Evolutionary conservation across 441 rosid species (phyloP).

Genomic region (Populus hybrid): DNA sequence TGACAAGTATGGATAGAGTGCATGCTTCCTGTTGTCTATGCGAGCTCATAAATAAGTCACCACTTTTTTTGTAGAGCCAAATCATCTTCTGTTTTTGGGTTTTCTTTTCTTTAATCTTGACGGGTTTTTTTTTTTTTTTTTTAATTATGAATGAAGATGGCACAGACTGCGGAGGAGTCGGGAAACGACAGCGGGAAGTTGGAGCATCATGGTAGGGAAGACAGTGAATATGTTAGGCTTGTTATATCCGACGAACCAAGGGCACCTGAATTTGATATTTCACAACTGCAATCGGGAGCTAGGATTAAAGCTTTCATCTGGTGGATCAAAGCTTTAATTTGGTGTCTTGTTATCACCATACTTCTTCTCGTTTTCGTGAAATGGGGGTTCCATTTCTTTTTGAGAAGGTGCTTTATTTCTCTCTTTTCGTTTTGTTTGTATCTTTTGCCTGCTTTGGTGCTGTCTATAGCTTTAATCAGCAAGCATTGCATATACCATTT

Average conservation of each 20-base stretch:
- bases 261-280: constrained; percentile 28
- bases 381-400: constrained; percentile 83
- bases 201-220: constrained; percentile 41
- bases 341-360: constrained; percentile 42
- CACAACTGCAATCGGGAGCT: constrained; percentile 33
- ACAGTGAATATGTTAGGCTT: constrained; percentile 64
- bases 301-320: background rate
- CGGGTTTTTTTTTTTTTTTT: background rate
- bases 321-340: constrained; percentile 27
- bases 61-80: background rate
- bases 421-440: background rate
- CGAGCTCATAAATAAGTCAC: too few species aligned
- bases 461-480: background rate
- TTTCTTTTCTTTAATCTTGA: background rate
- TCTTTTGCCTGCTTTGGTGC: background rate
- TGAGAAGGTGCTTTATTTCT: constrained; percentile 46
- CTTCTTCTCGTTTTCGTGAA: constrained; percentile 44
- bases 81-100: background rate
- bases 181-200: constrained; percentile 28
- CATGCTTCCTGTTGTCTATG: background rate
- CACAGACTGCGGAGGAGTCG: constrained; percentile 34
- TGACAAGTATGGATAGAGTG: background rate
- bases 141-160: constrained; percentile 32
- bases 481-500: background rate
- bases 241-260: constrained; percentile 50